Conservation (phyloP, 83 land plant genomes). For the Larix sibirica region DNA sequence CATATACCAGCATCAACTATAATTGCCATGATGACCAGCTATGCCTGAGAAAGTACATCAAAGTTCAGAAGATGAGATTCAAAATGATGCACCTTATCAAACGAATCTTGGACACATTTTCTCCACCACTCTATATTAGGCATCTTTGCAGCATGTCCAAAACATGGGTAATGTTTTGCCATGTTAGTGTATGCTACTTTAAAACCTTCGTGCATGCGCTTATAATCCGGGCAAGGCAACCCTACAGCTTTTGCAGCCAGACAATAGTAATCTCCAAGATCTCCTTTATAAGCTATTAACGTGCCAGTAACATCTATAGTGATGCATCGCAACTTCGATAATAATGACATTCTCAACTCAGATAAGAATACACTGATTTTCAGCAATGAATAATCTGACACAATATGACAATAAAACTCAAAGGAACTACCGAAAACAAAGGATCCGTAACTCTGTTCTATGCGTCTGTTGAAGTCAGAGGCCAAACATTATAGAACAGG, state of each 20-base stretch:
- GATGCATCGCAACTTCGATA: constrained; percentile 61
- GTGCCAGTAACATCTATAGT: constrained; percentile 95
- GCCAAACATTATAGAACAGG: background rate
- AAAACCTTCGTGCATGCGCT: constrained; percentile 86
- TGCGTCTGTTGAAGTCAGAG: background rate
- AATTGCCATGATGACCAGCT: background rate
- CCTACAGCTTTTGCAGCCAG: constrained; percentile 93
- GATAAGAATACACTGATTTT: background rate
- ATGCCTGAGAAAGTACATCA: background rate
- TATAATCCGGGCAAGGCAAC: constrained; percentile 88
- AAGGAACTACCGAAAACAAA: background rate
- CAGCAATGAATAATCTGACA: background rate
- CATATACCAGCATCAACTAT: background rate
- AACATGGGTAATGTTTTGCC: constrained; percentile 85
- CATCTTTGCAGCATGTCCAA: constrained; percentile 75
- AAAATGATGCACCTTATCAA: constrained; percentile 54
- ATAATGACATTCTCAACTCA: constrained; percentile 37
- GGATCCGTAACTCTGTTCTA: background rate
- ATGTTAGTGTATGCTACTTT: constrained; percentile 84
- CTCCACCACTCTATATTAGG: constrained; percentile 92
- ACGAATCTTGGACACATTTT: constrained; percentile 73
- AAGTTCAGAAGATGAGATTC: background rate
- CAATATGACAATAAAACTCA: background rate
- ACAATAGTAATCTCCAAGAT: constrained; percentile 94
- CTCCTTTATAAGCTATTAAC: constrained; percentile 87